Base-by-base conservation (phyloP, 345 rosid genomes). In the Lumnitzera racemosa region DNA sequence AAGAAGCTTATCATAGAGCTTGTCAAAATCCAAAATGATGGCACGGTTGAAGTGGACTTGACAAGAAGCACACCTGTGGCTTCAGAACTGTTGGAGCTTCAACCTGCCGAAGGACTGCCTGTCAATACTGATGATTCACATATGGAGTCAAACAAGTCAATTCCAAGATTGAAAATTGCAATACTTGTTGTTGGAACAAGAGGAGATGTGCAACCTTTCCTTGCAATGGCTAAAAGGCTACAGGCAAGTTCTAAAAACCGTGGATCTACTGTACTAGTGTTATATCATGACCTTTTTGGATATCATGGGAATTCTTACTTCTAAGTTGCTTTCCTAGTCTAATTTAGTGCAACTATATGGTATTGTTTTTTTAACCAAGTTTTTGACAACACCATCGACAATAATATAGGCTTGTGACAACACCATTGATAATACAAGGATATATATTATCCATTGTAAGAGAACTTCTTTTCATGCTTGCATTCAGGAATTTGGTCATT, bases 131-230 rank as follows among this genome's bases (percentile, higher is more conserved):
- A 78, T 55, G 82, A 84, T 49, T 54, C 56, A 61, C 56, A 63
- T 52, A 55, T 67, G 46, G 86, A 73, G 24, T 67, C 79, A 36
- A 77, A 76, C 46, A 88, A 81, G 79, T 56, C 87, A 23, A 61
- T 94, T 64, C 99, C 97, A 1, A 80, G 67, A 84, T 76, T 94
- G 70, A 83, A 81, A 62, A 86, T 94, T 65, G 82, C 70, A 59
- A 80, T 94, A 49, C 97, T 94, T 72, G 89, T 94, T 63, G 99
- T 94, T 59, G 99, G 99, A 71, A 94, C 99, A 25, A 88, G 97
- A 72, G 99, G 99, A 81, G 97, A 94, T 81, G 99, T 94, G 41
- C 99, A 90, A 62, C 85, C 97, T 51, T 94, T 94, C 76, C 63
- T 94, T 54, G 99, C 99, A 61, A 86, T 94, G 67, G 97, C 99